Base-by-base conservation (phyloP, 129 eudicot genomes). In the Rutidosis leptorrhynchoides region DNA sequence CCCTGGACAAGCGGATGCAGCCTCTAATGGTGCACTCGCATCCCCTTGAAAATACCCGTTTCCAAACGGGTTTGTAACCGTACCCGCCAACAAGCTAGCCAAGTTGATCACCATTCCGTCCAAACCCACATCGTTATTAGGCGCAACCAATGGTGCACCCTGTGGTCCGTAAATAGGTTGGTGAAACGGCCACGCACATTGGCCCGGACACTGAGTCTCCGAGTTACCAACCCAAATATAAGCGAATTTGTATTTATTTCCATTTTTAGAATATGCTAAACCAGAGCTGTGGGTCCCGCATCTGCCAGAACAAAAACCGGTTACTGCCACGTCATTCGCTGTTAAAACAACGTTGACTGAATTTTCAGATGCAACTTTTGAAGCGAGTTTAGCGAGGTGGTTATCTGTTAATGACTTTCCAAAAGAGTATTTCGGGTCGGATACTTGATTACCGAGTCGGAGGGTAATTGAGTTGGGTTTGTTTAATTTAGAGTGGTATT, bases 151-250 rank as follows among this genome's bases (percentile, higher is more conserved):
- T 5, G 86, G 83, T 6, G 65, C 54, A 29, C 62, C 57, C 46
- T 78, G 78, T 22, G 79, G 83, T 25, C 83, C 83, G 71, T 67
- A 78, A 29, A 78, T 73, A 29, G 83, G 83, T 56, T 72, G 71
- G 33, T 78, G 75, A 20, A 78, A 78, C 2, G 86, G 86, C 86
- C 86, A 82, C 10, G 83, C 83, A 15, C 86, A 82, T 30, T 74
- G 70, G 26, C 86, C 86, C 16, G 86, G 83, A 37, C 86, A 82
- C 62, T 78, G 86, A 9, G 54, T 65, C 37, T 22, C 86, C 25
- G 79, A 78, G 56, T 79, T 79, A 0, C 86, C 86, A 27, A 74
- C 86, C 86, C 83, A 82, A 2, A 82, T 67, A 35, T 73, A 70
- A 1, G 69, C 71, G 27, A 64, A 69, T 60, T 53, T 74, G 80